These are phyloP conservation scores for Claviceps sp. DNA, from an alignment of 2,329 filamentous ascomycete genomes.

Conservation along the genomic window DNA sequence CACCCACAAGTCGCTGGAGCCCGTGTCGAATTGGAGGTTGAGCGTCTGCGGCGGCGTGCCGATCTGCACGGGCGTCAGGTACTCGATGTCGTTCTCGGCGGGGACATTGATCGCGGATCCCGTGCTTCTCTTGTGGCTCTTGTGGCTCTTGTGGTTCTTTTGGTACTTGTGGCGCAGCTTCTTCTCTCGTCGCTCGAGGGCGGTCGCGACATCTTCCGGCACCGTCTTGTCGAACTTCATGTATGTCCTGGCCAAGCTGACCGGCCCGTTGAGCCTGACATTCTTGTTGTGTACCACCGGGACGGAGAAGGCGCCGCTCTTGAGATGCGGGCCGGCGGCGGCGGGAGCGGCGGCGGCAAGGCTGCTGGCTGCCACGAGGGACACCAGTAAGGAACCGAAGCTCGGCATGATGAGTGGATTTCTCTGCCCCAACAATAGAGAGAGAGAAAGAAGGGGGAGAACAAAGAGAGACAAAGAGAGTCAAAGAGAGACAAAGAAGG, in stretches of 20 bases:
- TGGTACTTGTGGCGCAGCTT: not conserved
- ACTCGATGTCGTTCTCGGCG: slow-evolving; percentile 7
- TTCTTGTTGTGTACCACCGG: slow-evolving; percentile 5
- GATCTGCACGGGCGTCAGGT: slow-evolving; percentile 9
- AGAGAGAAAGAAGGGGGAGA: not conserved
- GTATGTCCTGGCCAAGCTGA: slow-evolving; percentile 9
- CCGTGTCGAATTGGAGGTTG: slow-evolving; percentile 11
- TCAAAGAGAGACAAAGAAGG: no score
- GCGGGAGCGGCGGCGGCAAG: slow-evolving; percentile 7
- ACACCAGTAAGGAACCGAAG: slow-evolving; percentile 10
- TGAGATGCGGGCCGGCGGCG: not conserved
- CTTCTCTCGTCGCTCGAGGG: not conserved
- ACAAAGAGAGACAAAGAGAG: not conserved
- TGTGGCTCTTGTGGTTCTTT: not conserved
- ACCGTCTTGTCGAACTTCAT: slow-evolving; percentile 7
- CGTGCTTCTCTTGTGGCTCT: not conserved
- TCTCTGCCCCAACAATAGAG: not conserved
- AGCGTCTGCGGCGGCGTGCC: slow-evolving; percentile 11
- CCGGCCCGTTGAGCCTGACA: slow-evolving; percentile 6
- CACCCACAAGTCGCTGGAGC: slow-evolving; percentile 16
- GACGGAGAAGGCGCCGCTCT: slow-evolving; percentile 1
- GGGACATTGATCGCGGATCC: slow-evolving; percentile 8
- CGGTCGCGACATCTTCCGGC: slow-evolving; percentile 4
- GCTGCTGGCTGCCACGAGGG: slow-evolving; percentile 9
- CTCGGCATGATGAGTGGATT: slow-evolving; percentile 8